Base-by-base conservation (phyloP, 1,284 basidiomycete genomes). In the Boletus hoseneyae region DNA sequence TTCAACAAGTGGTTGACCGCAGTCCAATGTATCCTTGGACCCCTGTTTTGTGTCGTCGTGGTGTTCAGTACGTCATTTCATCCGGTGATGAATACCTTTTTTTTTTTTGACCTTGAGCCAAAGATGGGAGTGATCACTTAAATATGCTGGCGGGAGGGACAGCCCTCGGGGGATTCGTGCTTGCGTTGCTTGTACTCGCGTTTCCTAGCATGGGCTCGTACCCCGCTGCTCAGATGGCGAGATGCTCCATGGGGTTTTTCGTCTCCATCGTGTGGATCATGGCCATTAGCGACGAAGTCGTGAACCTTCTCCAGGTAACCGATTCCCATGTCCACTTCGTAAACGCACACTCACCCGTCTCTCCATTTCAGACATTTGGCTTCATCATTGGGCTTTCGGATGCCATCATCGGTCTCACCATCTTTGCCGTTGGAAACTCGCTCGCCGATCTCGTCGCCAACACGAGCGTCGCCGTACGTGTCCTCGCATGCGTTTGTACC, bases 361-460 rank as follows among this genome's bases (percentile, higher is more conserved):
- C 61, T 2, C 62, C 21, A 48, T 38, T 62, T 3, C 61, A 96
- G 87, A 89, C 92, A 0, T 87, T 97, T 59, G 96, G 95, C 15
- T 83, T 89, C 68, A 90, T 98, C 50, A 89, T 97, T 59, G 94
- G 95, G 0, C 77, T 99, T 21, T 94, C 91, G n/a, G 93, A 98
- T 66, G 95, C 96, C 23, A 96, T 99, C 63, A 89, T 99, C 47
- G 96, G 96, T 3, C 73, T 98, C 44, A 98, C 95, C 0, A 87
- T 99, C 56, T 99, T 99, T 62, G 96, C 95, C 0, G 80, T 97
- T 30, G 96, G 96, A 19, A 98, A 98, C 70, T 95, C 91, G 29
- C 80, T 97, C 7, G 96, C 95, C 1, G 96, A 99, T 70, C 80
- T 98, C 16, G 95, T 99, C 3, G 95, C 96, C 32, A 98, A 99